phyloP scores from a whole-genome alignment of 2,329 filamentous ascomycete genomes.

The Elsinoe australis region DNA sequence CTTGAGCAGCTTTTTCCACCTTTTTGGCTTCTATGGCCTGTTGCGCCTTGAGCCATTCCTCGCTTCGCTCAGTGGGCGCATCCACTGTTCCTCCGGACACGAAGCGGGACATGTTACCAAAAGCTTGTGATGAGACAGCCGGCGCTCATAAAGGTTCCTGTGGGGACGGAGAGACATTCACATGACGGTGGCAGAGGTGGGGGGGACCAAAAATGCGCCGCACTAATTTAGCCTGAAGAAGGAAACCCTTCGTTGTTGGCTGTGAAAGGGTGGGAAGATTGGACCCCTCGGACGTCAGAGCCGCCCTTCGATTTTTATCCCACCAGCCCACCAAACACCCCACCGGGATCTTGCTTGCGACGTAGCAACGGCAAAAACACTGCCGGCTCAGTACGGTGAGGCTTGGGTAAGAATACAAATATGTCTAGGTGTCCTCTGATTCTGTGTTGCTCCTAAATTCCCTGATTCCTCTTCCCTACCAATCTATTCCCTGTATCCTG shows the following conservation, averaged over 20 bases:
- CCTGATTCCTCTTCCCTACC: constrained; percentile 20
- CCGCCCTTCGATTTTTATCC: too few relatives aligned
- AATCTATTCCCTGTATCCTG: not conserved
- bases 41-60: constrained; percentile 60
- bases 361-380: not conserved
- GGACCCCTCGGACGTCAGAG: not conserved
- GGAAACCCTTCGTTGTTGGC: not conserved
- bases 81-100: constrained; percentile 45
- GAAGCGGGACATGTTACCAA: constrained; percentile 42
- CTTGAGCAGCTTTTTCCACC: constrained; percentile 46
- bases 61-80: constrained; percentile 39
- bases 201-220: not conserved
- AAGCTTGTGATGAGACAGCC: constrained; percentile 2
- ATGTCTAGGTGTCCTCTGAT: not conserved
- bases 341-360: too few relatives aligned
- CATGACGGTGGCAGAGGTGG: too few relatives aligned
- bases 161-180: not conserved
- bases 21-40: constrained; percentile 56
- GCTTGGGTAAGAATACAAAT: constrained; percentile 5
- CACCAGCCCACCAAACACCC: too few relatives aligned
- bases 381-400: not conserved
- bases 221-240: constrained; percentile 9
- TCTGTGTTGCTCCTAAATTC: not conserved
- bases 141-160: not conserved
- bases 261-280: not conserved